Base-by-base conservation (phyloP, 208 protist species). In the Leishmania tarentolae region DNA sequence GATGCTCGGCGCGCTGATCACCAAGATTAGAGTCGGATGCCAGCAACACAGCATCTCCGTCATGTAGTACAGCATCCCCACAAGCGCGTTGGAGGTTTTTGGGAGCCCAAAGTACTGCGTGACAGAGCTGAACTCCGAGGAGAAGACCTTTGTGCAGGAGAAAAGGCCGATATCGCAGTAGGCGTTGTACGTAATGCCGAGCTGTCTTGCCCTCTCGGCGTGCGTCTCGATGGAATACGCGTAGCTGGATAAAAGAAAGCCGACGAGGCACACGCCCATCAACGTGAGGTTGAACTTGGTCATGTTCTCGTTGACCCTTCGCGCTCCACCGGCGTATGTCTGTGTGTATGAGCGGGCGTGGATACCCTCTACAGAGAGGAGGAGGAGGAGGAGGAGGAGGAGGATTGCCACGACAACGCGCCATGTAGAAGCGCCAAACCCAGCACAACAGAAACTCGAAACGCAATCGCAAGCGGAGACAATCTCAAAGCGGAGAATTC, bases 111-210 rank as follows among this genome's bases (percentile, higher is more conserved):
- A 74, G 52, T 92, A 83, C 75, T 90, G 88, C 24, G 90, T 90
- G 13, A 83, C 59, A 44, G 78, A 87, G 40, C 89, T 86, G 70
- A 90, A 94, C 72, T 93, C 86, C n/a, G 92, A 95, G 40, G 89
- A 89, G 71, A 95, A 93, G 52, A 94, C 87, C 56, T 85, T 83
- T 0, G 90, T 95, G 88, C 92, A 95, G 5, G 90, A 94, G 80
- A 95, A 95, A 2, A 82, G 78, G 4, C 92, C 90, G 50, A 95
- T 85, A 68, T 95, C 92, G 84, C 92, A 95, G 79, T 86, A 88
- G 21, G 92, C 90, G 40, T 76, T 82, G 79, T 94, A 94, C 44
- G 69, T 28, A 8, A 83, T 19, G 50, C 89, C 90, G 42, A 92
- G 53, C 81, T 83, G 68, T 72, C 86, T 81, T 35, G 89, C 87